These are phyloP conservation scores for Penicillium argentinense DNA, from an alignment of 495 filamentous ascomycete species.

Conservation along the genomic window DNA sequence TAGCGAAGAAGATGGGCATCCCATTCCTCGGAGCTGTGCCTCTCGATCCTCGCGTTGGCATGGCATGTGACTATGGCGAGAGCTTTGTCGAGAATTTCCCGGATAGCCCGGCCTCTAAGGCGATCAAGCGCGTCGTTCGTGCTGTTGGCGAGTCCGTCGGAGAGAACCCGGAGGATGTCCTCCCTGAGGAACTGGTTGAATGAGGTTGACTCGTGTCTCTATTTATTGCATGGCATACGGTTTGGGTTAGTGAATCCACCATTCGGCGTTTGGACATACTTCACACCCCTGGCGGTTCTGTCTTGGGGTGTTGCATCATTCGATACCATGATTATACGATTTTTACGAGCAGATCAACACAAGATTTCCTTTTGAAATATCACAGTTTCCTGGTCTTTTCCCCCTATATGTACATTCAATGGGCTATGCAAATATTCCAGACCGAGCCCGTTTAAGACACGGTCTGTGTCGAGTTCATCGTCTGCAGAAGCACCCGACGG, in stretches of 20 bases:
- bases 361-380: too few species aligned
- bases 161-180: conserved; percentile 43
- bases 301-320: neutral
- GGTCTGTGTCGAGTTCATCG: neutral
- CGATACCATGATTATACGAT: conserved; percentile 2
- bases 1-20: conserved; percentile 83
- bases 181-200: conserved; percentile 36
- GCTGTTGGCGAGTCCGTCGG: conserved; percentile 66
- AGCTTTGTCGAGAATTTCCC: conserved; percentile 94
- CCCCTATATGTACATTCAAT: too few species aligned
- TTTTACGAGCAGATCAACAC: neutral
- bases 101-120: conserved; percentile 82
- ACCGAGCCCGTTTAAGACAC: too few species aligned
- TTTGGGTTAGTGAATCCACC: conserved; percentile 8
- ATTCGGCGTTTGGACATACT: conserved; percentile 16
- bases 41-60: conserved; percentile 88
- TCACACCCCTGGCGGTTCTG: conserved; percentile 8
- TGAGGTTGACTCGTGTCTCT: conserved; percentile 12
- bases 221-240: conserved; percentile 21
- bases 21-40: conserved; percentile 91
- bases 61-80: conserved; percentile 95
- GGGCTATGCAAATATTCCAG: too few species aligned
- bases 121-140: conserved; percentile 73
- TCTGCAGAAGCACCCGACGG: conserved; percentile 1
- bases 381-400: too few species aligned